Conservation (phyloP, 225 moss, liverwort and hornwort species). For the Polytrichum formosum region DNA sequence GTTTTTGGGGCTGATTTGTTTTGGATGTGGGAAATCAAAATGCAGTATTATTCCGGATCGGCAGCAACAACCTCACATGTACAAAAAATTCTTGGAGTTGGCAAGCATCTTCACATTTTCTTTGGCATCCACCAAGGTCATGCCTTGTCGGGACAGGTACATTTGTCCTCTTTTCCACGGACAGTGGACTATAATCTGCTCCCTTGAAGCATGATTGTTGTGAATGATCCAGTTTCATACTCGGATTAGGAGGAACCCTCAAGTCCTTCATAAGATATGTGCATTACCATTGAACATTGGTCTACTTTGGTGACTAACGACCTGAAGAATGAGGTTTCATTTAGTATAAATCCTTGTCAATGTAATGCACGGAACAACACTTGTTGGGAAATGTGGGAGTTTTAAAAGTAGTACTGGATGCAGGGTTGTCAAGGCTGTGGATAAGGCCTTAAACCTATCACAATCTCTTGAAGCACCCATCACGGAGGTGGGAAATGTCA, state of each 20-base stretch:
- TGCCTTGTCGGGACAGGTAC: constrained; percentile 74
- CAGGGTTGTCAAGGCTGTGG: constrained; percentile 81
- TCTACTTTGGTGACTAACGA: too few relatives aligned
- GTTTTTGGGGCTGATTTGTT: not conserved
- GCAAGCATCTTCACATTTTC: constrained; percentile 58
- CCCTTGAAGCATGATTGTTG: not conserved
- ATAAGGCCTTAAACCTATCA: constrained; percentile 81
- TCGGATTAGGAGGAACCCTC: too few relatives aligned
- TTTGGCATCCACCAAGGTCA: constrained; percentile 52
- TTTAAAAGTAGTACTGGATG: constrained; percentile 7
- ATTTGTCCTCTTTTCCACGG: not conserved
- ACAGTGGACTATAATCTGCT: not conserved
- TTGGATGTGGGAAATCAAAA: not conserved
- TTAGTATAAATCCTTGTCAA: too few relatives aligned
- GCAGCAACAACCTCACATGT: constrained; percentile 84
- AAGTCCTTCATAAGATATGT: too few relatives aligned
- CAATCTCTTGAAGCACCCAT: constrained; percentile 59
- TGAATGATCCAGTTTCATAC: not conserved
- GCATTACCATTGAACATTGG: too few relatives aligned
- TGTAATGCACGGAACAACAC: too few relatives aligned
- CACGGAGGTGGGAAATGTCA: constrained; percentile 73
- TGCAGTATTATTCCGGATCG: constrained; percentile 78
- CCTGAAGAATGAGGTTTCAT: too few relatives aligned
- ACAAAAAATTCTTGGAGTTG: constrained; percentile 67
- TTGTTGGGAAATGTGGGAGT: too few relatives aligned